Evolutionary conservation across 148 eudicot genomes (phyloP).

Genomic region (Nepenthes mirabilis): DNA sequence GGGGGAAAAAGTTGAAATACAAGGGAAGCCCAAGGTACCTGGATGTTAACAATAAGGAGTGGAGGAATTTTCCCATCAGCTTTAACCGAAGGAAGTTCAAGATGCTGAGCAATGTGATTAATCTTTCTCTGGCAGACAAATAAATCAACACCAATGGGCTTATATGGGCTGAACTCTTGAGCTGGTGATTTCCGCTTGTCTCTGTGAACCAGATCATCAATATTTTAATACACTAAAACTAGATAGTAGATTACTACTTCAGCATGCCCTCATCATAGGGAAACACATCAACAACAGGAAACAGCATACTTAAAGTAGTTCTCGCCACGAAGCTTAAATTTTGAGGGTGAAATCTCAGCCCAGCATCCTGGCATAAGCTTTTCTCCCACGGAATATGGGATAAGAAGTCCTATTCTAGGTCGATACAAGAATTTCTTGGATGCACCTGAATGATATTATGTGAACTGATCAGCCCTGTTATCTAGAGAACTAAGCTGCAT

Average conservation of each 20-base stretch:
- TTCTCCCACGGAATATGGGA: conserved; percentile 41
- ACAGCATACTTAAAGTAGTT: conserved; percentile 48
- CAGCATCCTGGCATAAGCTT: conserved; percentile 44
- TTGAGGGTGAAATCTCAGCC: conserved; percentile 50
- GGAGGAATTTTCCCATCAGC: conserved; percentile 37
- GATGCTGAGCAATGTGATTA: conserved; percentile 74
- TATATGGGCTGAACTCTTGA: conserved; percentile 39
- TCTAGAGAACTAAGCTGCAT: no score
- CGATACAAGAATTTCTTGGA: conserved; percentile 34
- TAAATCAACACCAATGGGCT: conserved; percentile 68
- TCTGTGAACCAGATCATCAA: conserved; percentile 23
- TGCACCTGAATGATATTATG: conserved; percentile 20
- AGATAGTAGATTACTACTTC: neutral
- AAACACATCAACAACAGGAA: neutral
- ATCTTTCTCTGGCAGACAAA: conserved; percentile 53
- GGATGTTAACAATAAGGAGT: conserved; percentile 70
- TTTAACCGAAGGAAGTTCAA: conserved; percentile 55
- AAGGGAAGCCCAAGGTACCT: conserved; percentile 23
- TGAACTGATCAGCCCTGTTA: neutral
- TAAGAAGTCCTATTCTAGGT: conserved; percentile 46
- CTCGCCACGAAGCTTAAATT: conserved; percentile 48
- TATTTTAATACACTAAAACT: neutral
- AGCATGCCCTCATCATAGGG: neutral
- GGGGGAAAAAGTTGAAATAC: neutral
- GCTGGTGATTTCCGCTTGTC: conserved; percentile 67